Conservation (phyloP, 1,284 basidiomycete species). For the Austroboletus niveus region DNA sequence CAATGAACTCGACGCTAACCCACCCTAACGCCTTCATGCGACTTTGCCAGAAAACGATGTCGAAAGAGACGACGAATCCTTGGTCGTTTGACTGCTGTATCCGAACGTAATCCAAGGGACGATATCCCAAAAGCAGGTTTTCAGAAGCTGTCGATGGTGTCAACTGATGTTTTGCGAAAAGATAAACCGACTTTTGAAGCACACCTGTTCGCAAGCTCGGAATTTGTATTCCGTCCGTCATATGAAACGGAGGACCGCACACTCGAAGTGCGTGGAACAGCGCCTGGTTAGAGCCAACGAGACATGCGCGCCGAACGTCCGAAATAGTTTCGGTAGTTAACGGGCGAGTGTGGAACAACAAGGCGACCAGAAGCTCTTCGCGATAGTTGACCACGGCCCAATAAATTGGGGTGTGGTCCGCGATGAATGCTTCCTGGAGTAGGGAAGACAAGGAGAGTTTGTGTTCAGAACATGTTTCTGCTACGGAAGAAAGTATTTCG, state of each 20-base stretch:
- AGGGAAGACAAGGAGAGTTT: conserved; percentile 44
- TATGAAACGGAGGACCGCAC: conserved; percentile 23
- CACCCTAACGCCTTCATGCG: conserved; percentile 60
- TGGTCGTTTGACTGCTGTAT: conserved; percentile 48
- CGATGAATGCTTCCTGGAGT: conserved; percentile 60
- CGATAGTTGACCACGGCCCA: conserved; percentile 70
- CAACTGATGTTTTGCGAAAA: conserved; percentile 31
- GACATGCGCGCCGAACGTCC: conserved; percentile 64
- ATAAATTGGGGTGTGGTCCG: conserved; percentile 63
- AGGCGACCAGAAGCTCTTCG: conserved; percentile 36
- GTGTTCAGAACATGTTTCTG: conserved; percentile 42
- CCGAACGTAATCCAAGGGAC: conserved; percentile 51
- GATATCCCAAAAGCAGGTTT: conserved; percentile 53
- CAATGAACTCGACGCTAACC: conserved; percentile 63
- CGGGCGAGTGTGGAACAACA: conserved; percentile 51
- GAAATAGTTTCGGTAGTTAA: conserved; percentile 46
- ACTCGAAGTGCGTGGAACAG: conserved; percentile 60
- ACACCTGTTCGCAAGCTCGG: conserved; percentile 13
- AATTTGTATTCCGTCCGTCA: conserved; percentile 17
- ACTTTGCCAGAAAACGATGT: conserved; percentile 61
- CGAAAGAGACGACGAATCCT: conserved; percentile 53
- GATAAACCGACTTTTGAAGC: conserved; percentile 23
- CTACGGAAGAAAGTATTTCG: conserved; percentile 44
- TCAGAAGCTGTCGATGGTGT: conserved; percentile 42
- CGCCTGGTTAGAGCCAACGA: conserved; percentile 58